phyloP scores from a whole-genome alignment of 2,329 filamentous ascomycete species.

The Trichoderma polysporum region DNA sequence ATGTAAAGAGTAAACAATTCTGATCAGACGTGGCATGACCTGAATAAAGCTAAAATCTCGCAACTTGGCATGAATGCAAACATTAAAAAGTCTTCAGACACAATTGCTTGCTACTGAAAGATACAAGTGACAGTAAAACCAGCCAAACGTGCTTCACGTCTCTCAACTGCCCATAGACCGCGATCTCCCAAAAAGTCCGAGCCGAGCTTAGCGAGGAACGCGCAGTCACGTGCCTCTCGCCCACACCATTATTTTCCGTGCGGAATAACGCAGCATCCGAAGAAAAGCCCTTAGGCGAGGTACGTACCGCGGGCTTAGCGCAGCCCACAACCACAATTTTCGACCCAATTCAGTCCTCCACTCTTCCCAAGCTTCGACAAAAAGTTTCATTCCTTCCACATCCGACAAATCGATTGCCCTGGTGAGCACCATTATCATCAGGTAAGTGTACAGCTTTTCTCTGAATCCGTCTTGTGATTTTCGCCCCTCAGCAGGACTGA shows the following conservation, averaged over 20 bases:
- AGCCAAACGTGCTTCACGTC: background rate
- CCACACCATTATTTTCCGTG: background rate
- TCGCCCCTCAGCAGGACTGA: background rate
- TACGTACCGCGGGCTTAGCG: constrained; percentile 39
- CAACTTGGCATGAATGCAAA: background rate
- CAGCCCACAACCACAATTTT: constrained; percentile 44
- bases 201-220: background rate
- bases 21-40: background rate
- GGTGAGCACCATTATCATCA: constrained; percentile 50
- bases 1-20: background rate
- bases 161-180: background rate
- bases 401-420: constrained; percentile 48
- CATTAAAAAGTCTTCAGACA: background rate
- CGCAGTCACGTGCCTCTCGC: background rate
- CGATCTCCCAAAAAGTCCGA: background rate
- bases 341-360: constrained; percentile 36
- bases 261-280: constrained; percentile 30
- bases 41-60: background rate
- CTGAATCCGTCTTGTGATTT: background rate
- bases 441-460: constrained; percentile 39
- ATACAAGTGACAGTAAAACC: background rate
- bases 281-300: constrained; percentile 29
- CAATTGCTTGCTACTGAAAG: background rate
- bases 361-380: constrained; percentile 29
- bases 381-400: constrained; percentile 41